phyloP scores from a whole-genome alignment of 495 filamentous ascomycete genomes.

The Aspergillus cavernicola region DNA sequence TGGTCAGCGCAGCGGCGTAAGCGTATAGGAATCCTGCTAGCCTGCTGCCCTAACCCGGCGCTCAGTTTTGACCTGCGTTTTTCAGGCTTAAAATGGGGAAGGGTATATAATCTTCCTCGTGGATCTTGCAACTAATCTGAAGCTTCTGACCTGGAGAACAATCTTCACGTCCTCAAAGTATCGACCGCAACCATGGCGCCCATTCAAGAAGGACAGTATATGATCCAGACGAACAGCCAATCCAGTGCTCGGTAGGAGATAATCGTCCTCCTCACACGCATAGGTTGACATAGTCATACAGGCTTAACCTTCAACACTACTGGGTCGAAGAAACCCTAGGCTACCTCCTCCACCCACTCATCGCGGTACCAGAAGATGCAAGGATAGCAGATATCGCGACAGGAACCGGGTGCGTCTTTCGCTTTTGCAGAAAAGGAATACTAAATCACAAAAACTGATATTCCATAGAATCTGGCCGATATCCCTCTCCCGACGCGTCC shows the following conservation, averaged over 20 bases:
- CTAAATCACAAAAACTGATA: background rate
- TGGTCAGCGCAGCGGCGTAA: too few relatives aligned
- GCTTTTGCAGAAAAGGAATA: background rate
- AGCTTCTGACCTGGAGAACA: too few relatives aligned
- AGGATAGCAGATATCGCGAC: conserved; percentile 6
- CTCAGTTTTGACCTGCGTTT: too few relatives aligned
- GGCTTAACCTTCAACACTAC: conserved; percentile 5
- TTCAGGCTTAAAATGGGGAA: too few relatives aligned
- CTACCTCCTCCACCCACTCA: conserved; percentile 1
- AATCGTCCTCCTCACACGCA: background rate
- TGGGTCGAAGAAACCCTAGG: background rate
- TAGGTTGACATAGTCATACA: background rate
- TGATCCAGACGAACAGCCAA: background rate
- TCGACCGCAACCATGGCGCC: background rate
- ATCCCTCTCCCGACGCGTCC: background rate
- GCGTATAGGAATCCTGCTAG: too few relatives aligned
- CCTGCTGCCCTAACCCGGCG: too few relatives aligned
- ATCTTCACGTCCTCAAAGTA: too few relatives aligned
- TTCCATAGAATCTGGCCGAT: background rate
- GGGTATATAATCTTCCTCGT: too few relatives aligned
- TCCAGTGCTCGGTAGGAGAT: background rate
- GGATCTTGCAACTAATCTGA: too few relatives aligned
- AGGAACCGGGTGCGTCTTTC: background rate
- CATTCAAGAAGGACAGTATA: background rate
- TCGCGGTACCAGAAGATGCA: background rate